Evolutionary conservation across 1,139 yeast species (phyloP).

Genomic region (Arxiozyma bovina): DNA sequence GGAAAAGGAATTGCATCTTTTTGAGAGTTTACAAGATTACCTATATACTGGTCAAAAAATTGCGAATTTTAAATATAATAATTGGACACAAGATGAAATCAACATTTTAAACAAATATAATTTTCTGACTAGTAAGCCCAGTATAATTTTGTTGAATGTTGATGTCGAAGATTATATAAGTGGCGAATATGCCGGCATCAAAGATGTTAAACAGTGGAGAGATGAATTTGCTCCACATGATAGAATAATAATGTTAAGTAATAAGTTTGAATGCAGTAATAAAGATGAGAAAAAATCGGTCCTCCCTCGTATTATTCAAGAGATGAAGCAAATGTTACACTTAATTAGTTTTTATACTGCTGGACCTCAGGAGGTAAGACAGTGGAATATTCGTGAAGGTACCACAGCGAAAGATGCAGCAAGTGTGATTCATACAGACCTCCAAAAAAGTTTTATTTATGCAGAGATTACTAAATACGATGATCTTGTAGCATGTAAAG

Average conservation of each 20-base stretch:
- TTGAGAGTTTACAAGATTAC: slow-evolving; percentile 41
- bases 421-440: slow-evolving; percentile 83
- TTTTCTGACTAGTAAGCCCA: slow-evolving; percentile 63
- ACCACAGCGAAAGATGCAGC: slow-evolving; percentile 89
- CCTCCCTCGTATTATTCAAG: slow-evolving; percentile 41
- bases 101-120: slow-evolving; percentile 43
- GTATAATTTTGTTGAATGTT: slow-evolving; percentile 53
- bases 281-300: slow-evolving; percentile 26
- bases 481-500: slow-evolving; percentile 35
- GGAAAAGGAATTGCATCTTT: slow-evolving; percentile 5
- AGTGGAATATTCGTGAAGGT: slow-evolving; percentile 80
- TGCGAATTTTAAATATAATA: slow-evolving; percentile 31
- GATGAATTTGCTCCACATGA: slow-evolving; percentile 47
- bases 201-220: slow-evolving; percentile 45
- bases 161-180: slow-evolving; percentile 44
- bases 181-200: slow-evolving; percentile 38
- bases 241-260: slow-evolving; percentile 49
- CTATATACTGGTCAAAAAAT: slow-evolving; percentile 55
- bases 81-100: slow-evolving; percentile 49
- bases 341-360: slow-evolving; percentile 85
- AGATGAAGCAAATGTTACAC: slow-evolving; percentile 60
- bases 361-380: slow-evolving; percentile 83
- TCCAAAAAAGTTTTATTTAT: slow-evolving; percentile 71
- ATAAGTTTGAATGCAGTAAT: slow-evolving; percentile 45
- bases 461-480: slow-evolving; percentile 60